Base-by-base conservation (phyloP, 108 stramenopile genomes). In the Nitzschia sp. region DNA sequence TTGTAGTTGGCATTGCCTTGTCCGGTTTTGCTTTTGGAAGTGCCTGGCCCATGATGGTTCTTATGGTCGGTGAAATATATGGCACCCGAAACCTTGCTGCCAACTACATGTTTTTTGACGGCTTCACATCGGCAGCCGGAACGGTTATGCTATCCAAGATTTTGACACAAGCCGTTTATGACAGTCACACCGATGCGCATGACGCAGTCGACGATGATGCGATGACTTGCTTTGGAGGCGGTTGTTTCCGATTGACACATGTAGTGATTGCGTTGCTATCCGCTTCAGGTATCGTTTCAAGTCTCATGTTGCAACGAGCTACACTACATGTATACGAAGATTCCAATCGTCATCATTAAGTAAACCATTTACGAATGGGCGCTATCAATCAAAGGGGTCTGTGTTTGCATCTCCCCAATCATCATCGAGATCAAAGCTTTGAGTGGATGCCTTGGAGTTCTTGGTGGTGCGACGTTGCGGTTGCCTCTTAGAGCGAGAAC, bases 91-190 rank as follows among this genome's bases (percentile, higher is more conserved):
- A 93, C 62, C 76, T 87, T 61, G 87, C 82, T 40, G 89, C 89
- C 6, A 90, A 93, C 58, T 93, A 93, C 79, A 86, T 93, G 89
- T 93, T 90, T 46, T 93, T 70, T 58, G 92, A 93, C 43, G 92
- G 92, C 5, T 78, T 87, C 51, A 75, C 77, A 11, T 85, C 83
- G n/a, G 92, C 92, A n/a, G 75, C 80, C 12, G 92, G 92, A n/a
- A 93, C 89, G 8, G 67, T 90, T 29, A 34, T 88, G 41, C 42
- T 93, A 17, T 88, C 89, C 24, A 90, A 93, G 63, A 59, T 87
- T 19, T 82, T 93, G 3, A 87, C 92, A 14, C 89, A 90, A 69
- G 37, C 51, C 22, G 86, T 93, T 3, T 93, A 92, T 55, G 84
- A 92, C 53, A 71, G 73, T 24, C 87, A 92, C 59, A 85, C 85